These are phyloP conservation scores for Silene noctiflora DNA, from an alignment of 179 eudicot species.

Conservation along the genomic window DNA sequence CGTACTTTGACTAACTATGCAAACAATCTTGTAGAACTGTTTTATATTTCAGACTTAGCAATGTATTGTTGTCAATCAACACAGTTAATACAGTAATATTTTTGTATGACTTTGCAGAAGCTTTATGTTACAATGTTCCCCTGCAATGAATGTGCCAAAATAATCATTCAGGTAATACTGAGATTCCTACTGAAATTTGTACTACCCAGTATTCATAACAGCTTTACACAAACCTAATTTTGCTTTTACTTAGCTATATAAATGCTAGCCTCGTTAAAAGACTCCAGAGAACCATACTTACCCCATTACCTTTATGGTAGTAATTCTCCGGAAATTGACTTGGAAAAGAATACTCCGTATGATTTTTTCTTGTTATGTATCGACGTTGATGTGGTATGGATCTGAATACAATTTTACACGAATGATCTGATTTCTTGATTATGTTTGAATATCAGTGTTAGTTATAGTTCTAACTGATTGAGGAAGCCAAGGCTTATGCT, in stretches of 20 bases:
- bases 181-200: neutral
- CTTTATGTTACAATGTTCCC: conserved; percentile 98
- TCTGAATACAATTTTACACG: neutral
- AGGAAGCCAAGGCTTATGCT: neutral
- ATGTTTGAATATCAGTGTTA: neutral
- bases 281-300: neutral
- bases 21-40: neutral
- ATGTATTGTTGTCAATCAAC: neutral
- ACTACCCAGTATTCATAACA: neutral
- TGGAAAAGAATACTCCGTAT: too few relatives aligned
- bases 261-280: neutral
- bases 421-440: neutral
- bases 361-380: too few relatives aligned
- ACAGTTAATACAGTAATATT: neutral
- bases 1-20: neutral
- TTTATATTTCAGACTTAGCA: neutral
- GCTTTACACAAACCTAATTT: neutral
- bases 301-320: neutral
- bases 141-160: conserved; percentile 93
- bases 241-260: neutral
- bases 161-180: conserved; percentile 74
- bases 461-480: neutral
- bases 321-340: neutral
- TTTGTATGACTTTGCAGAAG: conserved; percentile 46
- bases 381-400: neutral